Percentiles rank a stretch among this genome's conserved stretches.
Conservation (phyloP, 2,329 filamentous ascomycete genomes). For the Alternaria alternata region DNA sequence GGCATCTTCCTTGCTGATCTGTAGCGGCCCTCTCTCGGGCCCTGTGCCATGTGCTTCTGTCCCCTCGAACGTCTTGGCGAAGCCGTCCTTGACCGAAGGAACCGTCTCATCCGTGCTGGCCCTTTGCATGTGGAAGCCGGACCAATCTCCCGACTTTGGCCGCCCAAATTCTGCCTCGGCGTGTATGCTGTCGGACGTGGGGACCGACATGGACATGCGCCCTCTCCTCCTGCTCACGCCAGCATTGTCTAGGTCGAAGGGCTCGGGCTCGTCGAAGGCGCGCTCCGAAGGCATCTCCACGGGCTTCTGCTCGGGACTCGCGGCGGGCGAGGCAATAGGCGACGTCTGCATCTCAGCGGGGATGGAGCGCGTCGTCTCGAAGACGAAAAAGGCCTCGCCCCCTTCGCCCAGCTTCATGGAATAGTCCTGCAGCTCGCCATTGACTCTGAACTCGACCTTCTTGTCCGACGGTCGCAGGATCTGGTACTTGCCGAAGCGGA, state of each 20-base stretch:
- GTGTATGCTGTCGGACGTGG: slow-evolving; percentile 32
- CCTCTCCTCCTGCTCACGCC: slow-evolving; percentile 30
- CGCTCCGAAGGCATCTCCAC: slow-evolving; percentile 55
- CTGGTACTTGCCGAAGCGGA: slow-evolving; percentile 98
- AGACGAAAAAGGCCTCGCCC: slow-evolving; percentile 98
- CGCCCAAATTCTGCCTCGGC: slow-evolving; percentile 26
- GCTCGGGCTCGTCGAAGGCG: slow-evolving; percentile 72
- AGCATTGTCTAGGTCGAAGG: slow-evolving; percentile 68
- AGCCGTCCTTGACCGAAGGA: slow-evolving; percentile 52
- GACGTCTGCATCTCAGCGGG: slow-evolving; percentile 95
- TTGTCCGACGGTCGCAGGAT: slow-evolving; percentile 94
- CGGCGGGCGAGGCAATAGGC: slow-evolving; percentile 87
- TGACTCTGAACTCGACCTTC: slow-evolving; percentile 98
- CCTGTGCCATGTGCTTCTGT: slow-evolving; percentile 25
- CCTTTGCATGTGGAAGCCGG: slow-evolving; percentile 49
- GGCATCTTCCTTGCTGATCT: slow-evolving; percentile 45
- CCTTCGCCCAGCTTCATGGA: slow-evolving; percentile 98
- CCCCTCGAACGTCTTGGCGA: slow-evolving; percentile 43
- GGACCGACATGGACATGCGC: slow-evolving; percentile 43
- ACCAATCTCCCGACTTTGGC: slow-evolving; percentile 48
- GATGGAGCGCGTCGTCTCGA: slow-evolving; percentile 90
- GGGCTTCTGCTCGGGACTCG: slow-evolving; percentile 74
- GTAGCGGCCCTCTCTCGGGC: slow-evolving; percentile 40
- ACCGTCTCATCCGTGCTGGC: slow-evolving; percentile 64
- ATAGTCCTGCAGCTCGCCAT: slow-evolving; percentile 89